Conservation (phyloP, 176 grass and related monocot genomes). For the Musa acuminata region DNA sequence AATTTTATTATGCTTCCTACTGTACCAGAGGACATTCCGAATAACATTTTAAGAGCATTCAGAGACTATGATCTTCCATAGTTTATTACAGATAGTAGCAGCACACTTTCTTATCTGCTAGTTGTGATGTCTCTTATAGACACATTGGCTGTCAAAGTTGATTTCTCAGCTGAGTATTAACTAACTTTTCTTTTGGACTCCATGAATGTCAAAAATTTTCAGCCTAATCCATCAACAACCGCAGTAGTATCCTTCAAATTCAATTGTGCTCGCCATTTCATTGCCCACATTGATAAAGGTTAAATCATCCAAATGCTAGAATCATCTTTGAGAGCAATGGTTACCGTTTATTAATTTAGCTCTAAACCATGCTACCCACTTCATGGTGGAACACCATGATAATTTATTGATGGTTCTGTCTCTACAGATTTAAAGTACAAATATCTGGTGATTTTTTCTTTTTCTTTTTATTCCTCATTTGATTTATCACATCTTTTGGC, state of each 20-base stretch:
- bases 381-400: neutral
- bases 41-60: too few species aligned
- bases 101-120: neutral
- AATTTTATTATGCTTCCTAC: too few species aligned
- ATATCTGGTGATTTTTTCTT: neutral
- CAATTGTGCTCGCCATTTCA: too few species aligned
- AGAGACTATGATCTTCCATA: too few species aligned
- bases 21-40: too few species aligned
- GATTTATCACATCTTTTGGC: neutral
- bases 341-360: neutral
- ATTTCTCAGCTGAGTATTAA: neutral
- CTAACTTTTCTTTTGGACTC: neutral
- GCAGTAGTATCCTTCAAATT: too few species aligned
- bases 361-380: neutral
- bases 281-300: too few species aligned
- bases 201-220: too few species aligned
- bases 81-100: neutral
- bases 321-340: too few species aligned
- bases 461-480: neutral
- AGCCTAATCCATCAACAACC: too few species aligned
- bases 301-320: neutral
- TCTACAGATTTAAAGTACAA: neutral
- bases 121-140: too few species aligned
- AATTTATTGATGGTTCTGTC: conserved; percentile 11
- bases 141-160: too few species aligned